Conservation (phyloP, 768 basidiomycete species). For the Kwoniella sp. region DNA sequence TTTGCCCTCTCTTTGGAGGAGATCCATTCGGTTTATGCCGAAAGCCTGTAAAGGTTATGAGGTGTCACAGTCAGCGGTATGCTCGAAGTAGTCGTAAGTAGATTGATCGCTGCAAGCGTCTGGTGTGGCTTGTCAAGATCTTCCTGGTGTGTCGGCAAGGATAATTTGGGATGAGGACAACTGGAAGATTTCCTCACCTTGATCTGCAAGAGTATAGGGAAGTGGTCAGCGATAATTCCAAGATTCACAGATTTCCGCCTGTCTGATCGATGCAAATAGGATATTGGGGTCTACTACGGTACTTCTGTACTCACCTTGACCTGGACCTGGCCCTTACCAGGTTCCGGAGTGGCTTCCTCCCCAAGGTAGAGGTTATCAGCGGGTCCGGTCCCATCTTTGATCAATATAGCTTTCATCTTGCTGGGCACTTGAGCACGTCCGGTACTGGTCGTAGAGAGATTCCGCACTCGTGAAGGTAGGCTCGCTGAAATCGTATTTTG, state of each 20-base stretch:
- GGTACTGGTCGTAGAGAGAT: not conserved
- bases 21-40: slow-evolving; percentile 87
- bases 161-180: too few species aligned
- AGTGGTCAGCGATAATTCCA: not conserved
- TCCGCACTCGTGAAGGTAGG: not conserved
- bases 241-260: too few species aligned
- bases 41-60: slow-evolving; percentile 61
- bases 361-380: slow-evolving; percentile 78
- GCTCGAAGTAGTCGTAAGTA: not conserved
- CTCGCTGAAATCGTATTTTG: too few species aligned
- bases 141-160: too few species aligned
- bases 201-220: not conserved
- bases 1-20: slow-evolving; percentile 60
- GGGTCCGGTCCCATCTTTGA: slow-evolving; percentile 75
- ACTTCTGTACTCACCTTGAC: slow-evolving; percentile 69
- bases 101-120: too few species aligned
- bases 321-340: slow-evolving; percentile 67
- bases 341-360: slow-evolving; percentile 67
- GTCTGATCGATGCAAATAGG: too few species aligned
- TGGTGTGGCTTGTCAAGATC: too few species aligned
- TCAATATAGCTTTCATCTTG: slow-evolving; percentile 76
- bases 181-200: slow-evolving; percentile 2
- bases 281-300: too few species aligned
- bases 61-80: not conserved
- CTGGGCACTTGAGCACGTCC: not conserved